Evolutionary conservation across 495 filamentous ascomycete species (phyloP).

Genomic region (Saxophila tyrrhenica): DNA sequence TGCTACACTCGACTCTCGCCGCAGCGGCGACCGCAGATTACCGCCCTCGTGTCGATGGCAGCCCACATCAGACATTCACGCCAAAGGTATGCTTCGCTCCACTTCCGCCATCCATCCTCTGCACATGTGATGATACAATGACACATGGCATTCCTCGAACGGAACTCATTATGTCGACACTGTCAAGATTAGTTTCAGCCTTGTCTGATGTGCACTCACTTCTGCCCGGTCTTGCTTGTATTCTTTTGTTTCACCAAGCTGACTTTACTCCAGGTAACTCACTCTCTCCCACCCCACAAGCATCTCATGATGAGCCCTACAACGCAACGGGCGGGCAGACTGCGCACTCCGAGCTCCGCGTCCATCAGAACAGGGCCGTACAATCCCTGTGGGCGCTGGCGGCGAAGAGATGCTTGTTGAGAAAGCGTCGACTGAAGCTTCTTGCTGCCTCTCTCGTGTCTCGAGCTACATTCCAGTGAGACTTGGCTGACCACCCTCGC

Average conservation of each 20-base stretch:
- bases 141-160: slow-evolving; percentile 95
- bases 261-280: slow-evolving; percentile 40
- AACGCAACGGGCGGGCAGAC: slow-evolving; percentile 97
- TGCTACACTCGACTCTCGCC: not conserved
- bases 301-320: slow-evolving; percentile 67
- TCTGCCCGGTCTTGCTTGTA: slow-evolving; percentile 22
- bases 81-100: slow-evolving; percentile 47
- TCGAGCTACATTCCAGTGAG: slow-evolving; percentile 18
- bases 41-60: no score
- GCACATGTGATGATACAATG: slow-evolving; percentile 63
- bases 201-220: slow-evolving; percentile 64
- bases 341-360: slow-evolving; percentile 52
- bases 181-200: slow-evolving; percentile 87
- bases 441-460: no score
- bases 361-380: slow-evolving; percentile 66
- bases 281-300: slow-evolving; percentile 8
- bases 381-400: slow-evolving; percentile 68
- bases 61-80: slow-evolving; percentile 8
- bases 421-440: slow-evolving; percentile 94
- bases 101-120: slow-evolving; percentile 1
- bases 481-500: not conserved
- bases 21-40: not conserved
- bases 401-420: slow-evolving; percentile 80
- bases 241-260: slow-evolving; percentile 34
- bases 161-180: slow-evolving; percentile 80